Percentiles rank a stretch among this genome's conserved stretches.
Conservation (phyloP, 108 stramenopile genomes). For the Cyclotella baltica region DNA sequence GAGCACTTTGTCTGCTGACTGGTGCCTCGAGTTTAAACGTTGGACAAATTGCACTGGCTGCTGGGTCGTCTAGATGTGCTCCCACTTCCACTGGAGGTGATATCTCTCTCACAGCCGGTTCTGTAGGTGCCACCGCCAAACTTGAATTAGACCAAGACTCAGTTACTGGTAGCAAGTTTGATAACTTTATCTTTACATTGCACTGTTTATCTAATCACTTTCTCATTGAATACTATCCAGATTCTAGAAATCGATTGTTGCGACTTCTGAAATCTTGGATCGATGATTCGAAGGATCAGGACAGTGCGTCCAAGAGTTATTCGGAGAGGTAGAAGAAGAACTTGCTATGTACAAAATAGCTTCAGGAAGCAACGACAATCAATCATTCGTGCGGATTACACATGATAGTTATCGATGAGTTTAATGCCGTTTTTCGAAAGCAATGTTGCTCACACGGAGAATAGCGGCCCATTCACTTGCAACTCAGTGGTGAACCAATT, state of each 20-base stretch:
- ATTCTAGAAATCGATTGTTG: conserved; percentile 92
- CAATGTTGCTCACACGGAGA: conserved; percentile 66
- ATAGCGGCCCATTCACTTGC: conserved; percentile 70
- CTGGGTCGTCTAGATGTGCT: conserved; percentile 15
- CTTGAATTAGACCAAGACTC: background rate
- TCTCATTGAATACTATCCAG: too few relatives aligned
- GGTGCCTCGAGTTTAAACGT: conserved; percentile 23
- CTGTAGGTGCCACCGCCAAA: conserved; percentile 1
- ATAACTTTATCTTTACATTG: too few relatives aligned
- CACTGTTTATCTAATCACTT: too few relatives aligned
- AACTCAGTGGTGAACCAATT: conserved; percentile 85
- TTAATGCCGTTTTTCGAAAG: conserved; percentile 82
- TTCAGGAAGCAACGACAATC: conserved; percentile 58
- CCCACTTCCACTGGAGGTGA: conserved; percentile 12
- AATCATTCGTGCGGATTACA: conserved; percentile 64
- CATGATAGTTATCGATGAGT: conserved; percentile 87
- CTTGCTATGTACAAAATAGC: conserved; percentile 36
- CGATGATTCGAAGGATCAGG: conserved; percentile 97
- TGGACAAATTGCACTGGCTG: conserved; percentile 7
- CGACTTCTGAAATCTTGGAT: conserved; percentile 95
- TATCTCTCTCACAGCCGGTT: conserved; percentile 26
- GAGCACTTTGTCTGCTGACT: conserved; percentile 17
- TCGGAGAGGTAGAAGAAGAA: conserved; percentile 93
- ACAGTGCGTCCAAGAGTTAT: conserved; percentile 92
- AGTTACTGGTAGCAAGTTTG: conserved; percentile 15